Conservation (phyloP, 1,284 basidiomycete genomes). For the Anthracocystis walkeri region DNA sequence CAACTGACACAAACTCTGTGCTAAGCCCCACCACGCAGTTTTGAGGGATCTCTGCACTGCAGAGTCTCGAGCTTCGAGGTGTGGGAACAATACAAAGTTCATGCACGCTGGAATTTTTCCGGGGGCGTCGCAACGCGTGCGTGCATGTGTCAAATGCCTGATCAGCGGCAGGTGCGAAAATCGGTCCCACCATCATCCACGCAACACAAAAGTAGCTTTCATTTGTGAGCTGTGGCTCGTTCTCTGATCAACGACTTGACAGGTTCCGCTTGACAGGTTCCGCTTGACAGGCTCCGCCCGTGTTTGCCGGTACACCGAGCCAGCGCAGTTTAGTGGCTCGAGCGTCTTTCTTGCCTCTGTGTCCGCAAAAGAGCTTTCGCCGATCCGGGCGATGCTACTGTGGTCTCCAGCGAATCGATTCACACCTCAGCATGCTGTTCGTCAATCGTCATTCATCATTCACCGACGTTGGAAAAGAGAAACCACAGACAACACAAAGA, state of each 20-base stretch:
- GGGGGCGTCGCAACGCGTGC: background rate
- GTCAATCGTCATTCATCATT: too few species aligned
- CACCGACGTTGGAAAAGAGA: too few species aligned
- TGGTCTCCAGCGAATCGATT: background rate
- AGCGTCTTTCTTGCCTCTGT: background rate
- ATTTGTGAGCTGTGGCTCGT: background rate
- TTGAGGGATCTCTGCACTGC: background rate
- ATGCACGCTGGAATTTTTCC: constrained; percentile 9
- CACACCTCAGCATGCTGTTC: too few species aligned
- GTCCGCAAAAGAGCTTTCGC: background rate
- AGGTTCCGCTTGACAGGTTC: background rate
- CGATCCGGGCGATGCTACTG: background rate
- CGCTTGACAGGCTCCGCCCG: too few species aligned
- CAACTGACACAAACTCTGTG: constrained; percentile 18
- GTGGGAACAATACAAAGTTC: background rate
- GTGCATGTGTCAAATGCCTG: constrained; percentile 8
- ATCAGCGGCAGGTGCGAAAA: constrained; percentile 2
- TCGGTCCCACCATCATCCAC: background rate
- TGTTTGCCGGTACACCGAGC: too few species aligned
- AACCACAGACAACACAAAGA: too few species aligned
- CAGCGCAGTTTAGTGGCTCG: background rate
- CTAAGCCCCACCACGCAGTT: background rate
- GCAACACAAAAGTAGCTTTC: background rate
- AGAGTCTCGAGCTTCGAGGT: constrained; percentile 1
- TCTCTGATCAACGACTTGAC: background rate